Conservation (phyloP, 495 filamentous ascomycete species). For the Aspergillus saccharolyticus region DNA sequence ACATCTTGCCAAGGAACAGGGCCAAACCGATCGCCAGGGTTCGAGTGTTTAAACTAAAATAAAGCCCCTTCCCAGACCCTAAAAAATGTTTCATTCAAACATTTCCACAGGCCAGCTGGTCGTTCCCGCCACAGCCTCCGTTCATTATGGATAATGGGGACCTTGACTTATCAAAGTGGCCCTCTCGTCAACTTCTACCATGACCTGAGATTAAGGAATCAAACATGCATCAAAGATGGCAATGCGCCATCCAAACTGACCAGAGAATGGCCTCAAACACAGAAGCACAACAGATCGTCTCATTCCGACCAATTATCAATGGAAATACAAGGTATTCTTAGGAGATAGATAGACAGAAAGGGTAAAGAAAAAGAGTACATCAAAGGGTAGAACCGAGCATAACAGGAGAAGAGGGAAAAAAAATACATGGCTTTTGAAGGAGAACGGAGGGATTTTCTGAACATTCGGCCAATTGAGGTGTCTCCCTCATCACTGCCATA, state of each 20-base stretch:
- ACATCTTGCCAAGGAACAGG: background rate
- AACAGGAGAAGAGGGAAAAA: slow-evolving; percentile 8
- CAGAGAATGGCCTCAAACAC: background rate
- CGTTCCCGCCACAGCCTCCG: background rate
- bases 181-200: too few species aligned
- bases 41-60: background rate
- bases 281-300: background rate
- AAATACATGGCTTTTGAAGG: slow-evolving; percentile 17
- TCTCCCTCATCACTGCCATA: slow-evolving; percentile 5
- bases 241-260: too few species aligned
- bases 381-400: slow-evolving; percentile 15
- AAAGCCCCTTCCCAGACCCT: background rate
- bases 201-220: too few species aligned
- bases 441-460: slow-evolving; percentile 8
- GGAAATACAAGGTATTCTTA: slow-evolving; percentile 4
- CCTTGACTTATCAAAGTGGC: too few species aligned
- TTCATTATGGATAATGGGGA: background rate
- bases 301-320: slow-evolving; percentile 5
- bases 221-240: too few species aligned
- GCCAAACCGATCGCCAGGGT: background rate
- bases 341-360: slow-evolving; percentile 3
- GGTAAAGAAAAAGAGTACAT: slow-evolving; percentile 7
- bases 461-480: slow-evolving; percentile 9
- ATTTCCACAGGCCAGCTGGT: background rate
- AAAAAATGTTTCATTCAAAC: background rate